A percentile compares a stretch with the other conserved stretches of the same genome.
Evolutionary conservation across 192 early-diverging fungal genomes (phyloP).

Genomic region (Umbelopsis isabellina): DNA sequence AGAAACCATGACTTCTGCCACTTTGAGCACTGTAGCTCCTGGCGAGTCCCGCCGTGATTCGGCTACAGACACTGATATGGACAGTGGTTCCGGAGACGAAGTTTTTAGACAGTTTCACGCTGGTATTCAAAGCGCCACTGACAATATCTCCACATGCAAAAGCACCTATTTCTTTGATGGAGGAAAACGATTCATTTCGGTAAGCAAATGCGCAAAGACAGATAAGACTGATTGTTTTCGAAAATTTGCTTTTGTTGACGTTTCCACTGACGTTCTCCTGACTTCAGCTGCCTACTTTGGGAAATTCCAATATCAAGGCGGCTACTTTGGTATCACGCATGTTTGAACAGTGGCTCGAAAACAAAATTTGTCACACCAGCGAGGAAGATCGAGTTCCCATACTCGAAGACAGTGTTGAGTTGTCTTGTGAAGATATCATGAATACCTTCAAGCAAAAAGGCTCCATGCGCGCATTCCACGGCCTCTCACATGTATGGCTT

Average conservation of each 20-base stretch:
- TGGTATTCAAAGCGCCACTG: constrained; percentile 25
- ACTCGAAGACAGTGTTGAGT: constrained; percentile 42
- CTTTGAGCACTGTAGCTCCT: not conserved
- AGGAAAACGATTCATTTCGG: constrained; percentile 43
- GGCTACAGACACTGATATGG: constrained; percentile 3
- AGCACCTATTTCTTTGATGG: constrained; percentile 46
- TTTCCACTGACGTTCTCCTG: constrained; percentile 7
- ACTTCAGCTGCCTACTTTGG: constrained; percentile 37
- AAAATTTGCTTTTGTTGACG: not conserved
- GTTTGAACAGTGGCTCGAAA: constrained; percentile 45
- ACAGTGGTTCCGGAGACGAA: not conserved
- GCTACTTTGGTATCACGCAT: constrained; percentile 39
- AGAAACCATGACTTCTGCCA: constrained; percentile 11
- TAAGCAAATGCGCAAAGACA: constrained; percentile 23
- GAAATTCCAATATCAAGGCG: constrained; percentile 35
- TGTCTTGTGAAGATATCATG: constrained; percentile 41
- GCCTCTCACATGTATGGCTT: constrained; percentile 29
- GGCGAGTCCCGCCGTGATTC: not conserved
- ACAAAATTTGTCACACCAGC: constrained; percentile 31
- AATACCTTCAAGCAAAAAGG: constrained; percentile 32
- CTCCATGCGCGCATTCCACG: constrained; percentile 31
- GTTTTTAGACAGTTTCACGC: constrained; percentile 9
- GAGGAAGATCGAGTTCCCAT: constrained; percentile 37
- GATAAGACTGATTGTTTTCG: not conserved
- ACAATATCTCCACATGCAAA: constrained; percentile 31